phyloP scores from a whole-genome alignment of 345 rosid genomes.

The Brassica nigra region DNA sequence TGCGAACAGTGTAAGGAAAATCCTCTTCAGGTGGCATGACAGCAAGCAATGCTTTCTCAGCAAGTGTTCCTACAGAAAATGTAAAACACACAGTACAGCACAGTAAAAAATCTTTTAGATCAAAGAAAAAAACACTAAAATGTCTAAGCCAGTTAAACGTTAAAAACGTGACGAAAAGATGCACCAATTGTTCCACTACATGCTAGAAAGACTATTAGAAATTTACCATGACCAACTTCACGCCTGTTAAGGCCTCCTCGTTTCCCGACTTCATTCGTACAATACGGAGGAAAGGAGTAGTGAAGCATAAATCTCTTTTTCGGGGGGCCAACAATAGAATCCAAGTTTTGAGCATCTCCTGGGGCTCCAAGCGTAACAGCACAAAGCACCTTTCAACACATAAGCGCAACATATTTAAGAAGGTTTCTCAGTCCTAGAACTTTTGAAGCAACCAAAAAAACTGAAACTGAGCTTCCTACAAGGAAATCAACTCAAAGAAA shows the following conservation, averaged over 20 bases:
- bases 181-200: neutral
- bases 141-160: constrained; percentile 1
- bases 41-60: constrained; percentile 93
- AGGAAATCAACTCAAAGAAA: neutral
- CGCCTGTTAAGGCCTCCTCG: constrained; percentile 92
- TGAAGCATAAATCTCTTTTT: constrained; percentile 98
- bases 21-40: constrained; percentile 84
- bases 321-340: constrained; percentile 84
- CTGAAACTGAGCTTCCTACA: neutral
- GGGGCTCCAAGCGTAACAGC: constrained; percentile 94
- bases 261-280: constrained; percentile 93
- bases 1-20: constrained; percentile 77
- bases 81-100: neutral
- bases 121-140: neutral
- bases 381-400: constrained; percentile 75
- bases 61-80: constrained; percentile 72
- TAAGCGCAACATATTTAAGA: neutral
- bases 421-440: constrained; percentile 11
- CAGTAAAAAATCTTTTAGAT: neutral
- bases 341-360: constrained; percentile 83
- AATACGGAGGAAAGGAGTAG: constrained; percentile 95
- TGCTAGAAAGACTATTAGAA: constrained; percentile 10
- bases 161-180: neutral
- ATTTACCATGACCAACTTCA: constrained; percentile 96
- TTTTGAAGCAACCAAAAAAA: neutral